Evolutionary conservation across 2,329 filamentous ascomycete species (phyloP), one percentile per base, ranked within the genome.

Genomic region (Monilinia vaccinii-corymbosi): DNA sequence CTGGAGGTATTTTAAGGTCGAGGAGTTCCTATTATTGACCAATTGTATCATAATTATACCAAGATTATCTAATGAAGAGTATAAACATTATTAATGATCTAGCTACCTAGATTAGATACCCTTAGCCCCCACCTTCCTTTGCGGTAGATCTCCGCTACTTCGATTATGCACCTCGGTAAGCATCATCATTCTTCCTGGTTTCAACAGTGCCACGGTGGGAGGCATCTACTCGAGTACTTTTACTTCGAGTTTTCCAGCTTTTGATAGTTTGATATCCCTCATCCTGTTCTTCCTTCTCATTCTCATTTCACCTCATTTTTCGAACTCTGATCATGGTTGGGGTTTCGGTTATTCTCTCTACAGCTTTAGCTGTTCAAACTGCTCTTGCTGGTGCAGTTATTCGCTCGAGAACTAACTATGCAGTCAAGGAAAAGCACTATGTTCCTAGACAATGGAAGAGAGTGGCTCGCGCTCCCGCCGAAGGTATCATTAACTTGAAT

Each of bases 341-440:
- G 14, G 38, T 57, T 36, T 57, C 58, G 21, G 3, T 50, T 47
- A 36, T 60, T 18, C 34, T 60, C n/a, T 57, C 58, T 42, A 47
- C 52, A 34, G 58, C 52, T 61, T 56, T 58, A 32, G 57, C 58
- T 45, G 58, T 52, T 56, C 58, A 52, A 48, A 60, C 47, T 45
- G 32, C 52, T 42, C 38, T 58, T 13, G 38, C 50, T 4, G n/a
- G 52, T 21, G 60, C 56, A 58, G 51, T 49, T 4, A 50, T 60
- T 38, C 58, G 52, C n/a, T 60, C 58, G 18, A 55, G 58, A 57
- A 31, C 62, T 4, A 44, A 73, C 1, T 82, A 81, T 67, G 71
- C 71, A 8, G 73, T 85, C 64, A 85, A 85, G 71, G 81, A 84
- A 62, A 74, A 73, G 18, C 81, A 84, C 68, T 64, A 71, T 64